Evolutionary conservation across 2,329 filamentous ascomycete genomes (phyloP), one percentile per base, ranked within the genome.

Genomic region (Talaromyces sp.): DNA sequence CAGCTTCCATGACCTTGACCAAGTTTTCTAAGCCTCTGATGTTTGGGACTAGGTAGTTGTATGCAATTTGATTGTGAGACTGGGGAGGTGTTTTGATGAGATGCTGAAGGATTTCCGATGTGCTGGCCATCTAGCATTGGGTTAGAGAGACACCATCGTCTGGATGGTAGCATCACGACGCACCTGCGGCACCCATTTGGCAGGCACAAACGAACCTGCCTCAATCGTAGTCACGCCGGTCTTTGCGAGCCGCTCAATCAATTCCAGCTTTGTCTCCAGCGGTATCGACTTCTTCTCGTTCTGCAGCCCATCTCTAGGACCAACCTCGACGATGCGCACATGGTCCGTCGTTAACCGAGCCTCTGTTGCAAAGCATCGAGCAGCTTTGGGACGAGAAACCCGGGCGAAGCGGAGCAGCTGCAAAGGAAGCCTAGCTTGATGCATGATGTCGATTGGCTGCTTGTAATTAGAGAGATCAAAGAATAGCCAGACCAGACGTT

Each of bases 21-120:
- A 86, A 82, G 67, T 81, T 84, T 64, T 88, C 83, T 2, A 88
- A 73, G 15, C 86, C 86, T 73, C 81, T 84, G 67, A 81, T 79
- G 64, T 88, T 88, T 0, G 86, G 86, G 1, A 88, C 81, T 5
- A 88, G 83, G 76, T 85, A 88, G 73, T 88, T 87, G 72, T 88
- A 88, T 55, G 83, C 84, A 57, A 88, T 82, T 3, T 81, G 77
- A 57, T 78, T 71, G 15, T 78, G 69, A 3, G 84, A 80, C 58
- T 74, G 68, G 2, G 84, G 84, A 7, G 83, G 80, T 7, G 74
- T 73, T 57, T 76, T 71, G 58, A 86, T 75, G 33, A 87, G 73
- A 54, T 81, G 76, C 59, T 84, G 77, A 33, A 87, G 80, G 25
- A 88, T 85, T 61, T 86, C 80, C 52, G 84, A 80, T 9, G 85